These are phyloP conservation scores for Eucalyptus paniculata DNA, from an alignment of 345 rosid species.

Conservation along the genomic window DNA sequence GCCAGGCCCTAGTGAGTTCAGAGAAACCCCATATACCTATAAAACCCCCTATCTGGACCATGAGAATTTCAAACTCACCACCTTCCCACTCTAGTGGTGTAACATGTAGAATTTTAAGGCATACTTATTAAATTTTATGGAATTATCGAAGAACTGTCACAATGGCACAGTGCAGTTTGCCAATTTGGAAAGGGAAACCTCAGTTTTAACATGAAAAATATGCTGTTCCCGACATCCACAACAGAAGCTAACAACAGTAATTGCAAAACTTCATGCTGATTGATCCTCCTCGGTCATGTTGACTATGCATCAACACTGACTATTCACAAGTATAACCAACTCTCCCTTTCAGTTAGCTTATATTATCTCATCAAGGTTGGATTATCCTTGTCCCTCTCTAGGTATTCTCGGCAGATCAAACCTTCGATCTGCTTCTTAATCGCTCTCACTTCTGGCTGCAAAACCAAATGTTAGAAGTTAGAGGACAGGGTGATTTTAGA, in stretches of 20 bases:
- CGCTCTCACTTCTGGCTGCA: slow-evolving; percentile 32
- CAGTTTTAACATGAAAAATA: background rate
- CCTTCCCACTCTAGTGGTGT: background rate
- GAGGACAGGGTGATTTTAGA: background rate
- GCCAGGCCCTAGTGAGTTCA: background rate
- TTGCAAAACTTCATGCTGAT: background rate
- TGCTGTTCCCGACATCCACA: background rate
- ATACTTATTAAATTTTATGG: background rate
- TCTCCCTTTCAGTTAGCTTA: background rate
- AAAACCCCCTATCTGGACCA: background rate
- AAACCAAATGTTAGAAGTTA: background rate
- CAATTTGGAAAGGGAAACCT: background rate
- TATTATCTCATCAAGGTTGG: slow-evolving; percentile 5
- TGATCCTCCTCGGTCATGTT: background rate
- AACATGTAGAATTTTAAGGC: background rate
- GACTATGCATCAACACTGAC: background rate
- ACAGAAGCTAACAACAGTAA: background rate
- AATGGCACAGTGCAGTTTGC: background rate
- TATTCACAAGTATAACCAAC: background rate
- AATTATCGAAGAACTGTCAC: background rate
- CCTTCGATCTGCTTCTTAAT: slow-evolving; percentile 26
- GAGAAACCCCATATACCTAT: background rate
- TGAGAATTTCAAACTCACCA: background rate
- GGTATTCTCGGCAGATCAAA: slow-evolving; percentile 15
- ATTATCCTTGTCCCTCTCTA: slow-evolving; percentile 23